phyloP scores from a whole-genome alignment of 306 rosid species.

The Cajanus cajan region DNA sequence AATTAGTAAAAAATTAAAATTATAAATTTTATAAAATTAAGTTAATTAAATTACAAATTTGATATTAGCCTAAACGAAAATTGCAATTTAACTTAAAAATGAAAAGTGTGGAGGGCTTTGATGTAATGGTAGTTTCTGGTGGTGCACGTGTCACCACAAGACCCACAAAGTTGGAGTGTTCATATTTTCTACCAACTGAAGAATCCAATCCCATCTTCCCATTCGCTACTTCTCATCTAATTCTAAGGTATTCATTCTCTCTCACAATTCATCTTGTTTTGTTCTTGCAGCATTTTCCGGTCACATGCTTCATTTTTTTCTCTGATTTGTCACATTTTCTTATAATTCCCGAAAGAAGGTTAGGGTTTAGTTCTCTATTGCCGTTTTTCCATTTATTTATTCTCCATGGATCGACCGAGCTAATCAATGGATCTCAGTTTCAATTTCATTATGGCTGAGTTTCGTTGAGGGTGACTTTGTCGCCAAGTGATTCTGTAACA shows the following conservation, averaged over 20 bases:
- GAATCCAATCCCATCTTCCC: neutral
- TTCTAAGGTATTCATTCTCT: constrained; percentile 16
- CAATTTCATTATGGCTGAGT: neutral
- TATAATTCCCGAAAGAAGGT: neutral
- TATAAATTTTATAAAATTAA: too few relatives aligned
- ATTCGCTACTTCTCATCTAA: neutral
- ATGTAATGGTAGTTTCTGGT: neutral
- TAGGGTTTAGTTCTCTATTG: neutral
- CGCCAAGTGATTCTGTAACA: neutral
- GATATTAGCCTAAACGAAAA: too few relatives aligned
- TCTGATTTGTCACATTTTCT: neutral
- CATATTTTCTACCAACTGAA: neutral
- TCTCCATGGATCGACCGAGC: neutral
- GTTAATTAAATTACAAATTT: neutral
- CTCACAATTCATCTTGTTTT: neutral
- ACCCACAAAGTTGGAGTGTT: neutral
- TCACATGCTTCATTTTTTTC: neutral
- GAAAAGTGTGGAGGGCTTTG: neutral
- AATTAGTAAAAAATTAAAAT: too few relatives aligned
- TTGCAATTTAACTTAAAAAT: neutral
- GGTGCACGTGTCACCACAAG: constrained; percentile 4
- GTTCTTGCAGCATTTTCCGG: neutral
- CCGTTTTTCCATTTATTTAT: neutral
- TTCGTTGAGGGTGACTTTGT: too few relatives aligned
- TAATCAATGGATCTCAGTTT: neutral